phyloP scores from a whole-genome alignment of 164 flowering plant species.

The Magnolia changhungtana region DNA sequence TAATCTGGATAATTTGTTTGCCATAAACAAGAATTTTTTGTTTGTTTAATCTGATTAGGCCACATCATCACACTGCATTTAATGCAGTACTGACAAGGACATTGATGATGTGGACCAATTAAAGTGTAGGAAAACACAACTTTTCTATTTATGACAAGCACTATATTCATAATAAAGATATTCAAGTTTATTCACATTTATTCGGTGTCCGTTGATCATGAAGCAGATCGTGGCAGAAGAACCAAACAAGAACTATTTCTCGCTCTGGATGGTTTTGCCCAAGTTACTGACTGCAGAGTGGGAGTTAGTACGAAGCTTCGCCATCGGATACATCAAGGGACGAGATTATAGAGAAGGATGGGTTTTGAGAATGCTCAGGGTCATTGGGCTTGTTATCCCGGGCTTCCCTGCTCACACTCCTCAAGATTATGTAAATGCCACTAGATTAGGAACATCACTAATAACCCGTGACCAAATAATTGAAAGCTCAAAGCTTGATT shows the following conservation, averaged over 20 bases:
- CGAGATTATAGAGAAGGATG: constrained; percentile 50
- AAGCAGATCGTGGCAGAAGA: constrained; percentile 48
- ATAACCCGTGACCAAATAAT: not conserved
- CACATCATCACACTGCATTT: too few species aligned
- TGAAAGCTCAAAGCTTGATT: not conserved
- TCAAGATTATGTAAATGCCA: constrained; percentile 56
- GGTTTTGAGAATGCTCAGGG: constrained; percentile 37
- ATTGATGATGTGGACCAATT: too few species aligned
- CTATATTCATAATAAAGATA: too few species aligned
- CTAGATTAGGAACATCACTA: constrained; percentile 32
- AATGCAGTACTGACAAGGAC: too few species aligned
- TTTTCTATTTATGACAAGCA: too few species aligned
- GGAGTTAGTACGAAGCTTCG: constrained; percentile 58
- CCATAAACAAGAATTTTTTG: too few species aligned
- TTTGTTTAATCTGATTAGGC: too few species aligned
- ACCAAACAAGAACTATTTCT: constrained; percentile 79
- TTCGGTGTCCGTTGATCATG: too few species aligned
- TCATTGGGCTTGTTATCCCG: constrained; percentile 49
- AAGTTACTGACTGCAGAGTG: constrained; percentile 53
- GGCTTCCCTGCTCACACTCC: constrained; percentile 61
- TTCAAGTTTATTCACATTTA: too few species aligned
- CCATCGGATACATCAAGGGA: constrained; percentile 37
- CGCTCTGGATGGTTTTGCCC: constrained; percentile 37
- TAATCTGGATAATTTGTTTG: too few species aligned
- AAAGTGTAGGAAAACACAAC: too few species aligned